phyloP scores from a whole-genome alignment of 805 yeast genomes.

The Maudiozyma serrabonitensis region DNA sequence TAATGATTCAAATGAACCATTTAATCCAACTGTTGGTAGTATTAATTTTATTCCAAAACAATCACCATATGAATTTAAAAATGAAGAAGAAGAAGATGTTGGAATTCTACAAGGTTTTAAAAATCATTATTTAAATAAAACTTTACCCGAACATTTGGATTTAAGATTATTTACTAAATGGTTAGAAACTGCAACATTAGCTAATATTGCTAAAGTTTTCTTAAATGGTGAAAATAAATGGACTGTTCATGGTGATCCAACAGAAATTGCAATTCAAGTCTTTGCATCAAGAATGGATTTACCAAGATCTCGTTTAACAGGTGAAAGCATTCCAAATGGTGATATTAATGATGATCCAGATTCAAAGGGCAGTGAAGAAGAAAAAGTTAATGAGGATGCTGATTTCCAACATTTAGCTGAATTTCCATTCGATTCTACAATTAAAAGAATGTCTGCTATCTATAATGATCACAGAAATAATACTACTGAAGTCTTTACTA shows the following conservation, averaged over 20 bases:
- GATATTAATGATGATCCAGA: conserved; percentile 6
- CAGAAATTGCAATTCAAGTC: conserved; percentile 81
- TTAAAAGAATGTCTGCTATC: conserved; percentile 81
- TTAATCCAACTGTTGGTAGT: conserved; percentile 92
- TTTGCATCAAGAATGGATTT: conserved; percentile 51
- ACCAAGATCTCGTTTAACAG: conserved; percentile 37
- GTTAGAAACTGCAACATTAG: conserved; percentile 61
- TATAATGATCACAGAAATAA: conserved; percentile 48
- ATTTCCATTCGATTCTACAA: conserved; percentile 72
- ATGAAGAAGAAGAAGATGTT: conserved; percentile 24
- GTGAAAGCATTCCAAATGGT: conserved; percentile 19
- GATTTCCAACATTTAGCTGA: conserved; percentile 53
- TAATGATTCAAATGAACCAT: conserved; percentile 61
- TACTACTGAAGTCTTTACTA: conserved; percentile 54
- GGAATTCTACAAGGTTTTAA: conserved; percentile 23
- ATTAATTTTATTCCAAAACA: conserved; percentile 66
- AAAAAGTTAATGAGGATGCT: conserved; percentile 35
- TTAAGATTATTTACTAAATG: conserved; percentile 35
- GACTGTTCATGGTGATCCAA: conserved; percentile 84
- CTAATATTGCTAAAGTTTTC: conserved; percentile 65
- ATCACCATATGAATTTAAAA: conserved; percentile 35
- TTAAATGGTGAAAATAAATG: conserved; percentile 41
- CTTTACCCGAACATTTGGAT: conserved; percentile 12
- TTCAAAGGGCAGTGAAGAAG: conserved; percentile 9
- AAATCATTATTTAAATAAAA: conserved; percentile 8